phyloP scores from a whole-genome alignment of 495 filamentous ascomycete species.

The Talaromyces wortmannii region DNA sequence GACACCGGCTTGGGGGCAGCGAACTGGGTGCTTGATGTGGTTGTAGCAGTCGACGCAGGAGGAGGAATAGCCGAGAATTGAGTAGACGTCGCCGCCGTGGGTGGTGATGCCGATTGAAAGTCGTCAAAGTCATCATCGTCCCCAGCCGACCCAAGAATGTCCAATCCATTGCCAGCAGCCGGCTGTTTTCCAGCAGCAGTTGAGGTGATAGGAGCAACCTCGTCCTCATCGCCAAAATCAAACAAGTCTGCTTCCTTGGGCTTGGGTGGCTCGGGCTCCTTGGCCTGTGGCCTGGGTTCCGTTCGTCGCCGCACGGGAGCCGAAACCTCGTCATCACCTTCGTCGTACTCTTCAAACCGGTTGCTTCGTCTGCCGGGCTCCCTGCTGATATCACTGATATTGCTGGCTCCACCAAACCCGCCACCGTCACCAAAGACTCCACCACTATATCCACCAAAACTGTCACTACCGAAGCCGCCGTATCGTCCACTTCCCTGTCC shows the following conservation, averaged over 20 bases:
- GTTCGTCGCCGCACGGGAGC: conserved; percentile 37
- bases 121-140: conserved; percentile 98
- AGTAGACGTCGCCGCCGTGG: conserved; percentile 32
- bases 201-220: conserved; percentile 35
- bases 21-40: conserved; percentile 61
- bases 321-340: conserved; percentile 75
- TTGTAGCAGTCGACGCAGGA: conserved; percentile 57
- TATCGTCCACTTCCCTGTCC: conserved; percentile 56
- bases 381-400: conserved; percentile 60
- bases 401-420: conserved; percentile 63
- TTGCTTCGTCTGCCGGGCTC: conserved; percentile 58
- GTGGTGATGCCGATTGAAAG: conserved; percentile 77
- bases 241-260: conserved; percentile 85
- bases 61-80: conserved; percentile 35
- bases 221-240: conserved; percentile 73
- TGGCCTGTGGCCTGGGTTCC: conserved; percentile 30
- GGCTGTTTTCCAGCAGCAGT: conserved; percentile 41
- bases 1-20: conserved; percentile 79
- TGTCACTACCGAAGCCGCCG: conserved; percentile 83
- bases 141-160: conserved; percentile 40
- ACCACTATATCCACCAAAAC: conserved; percentile 79
- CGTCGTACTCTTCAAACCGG: conserved; percentile 94
- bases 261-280: conserved; percentile 60
- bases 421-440: conserved; percentile 90
- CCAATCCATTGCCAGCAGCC: conserved; percentile 42